phyloP scores from a whole-genome alignment of 2,329 filamentous ascomycete species.

The Neurospora sp. region DNA sequence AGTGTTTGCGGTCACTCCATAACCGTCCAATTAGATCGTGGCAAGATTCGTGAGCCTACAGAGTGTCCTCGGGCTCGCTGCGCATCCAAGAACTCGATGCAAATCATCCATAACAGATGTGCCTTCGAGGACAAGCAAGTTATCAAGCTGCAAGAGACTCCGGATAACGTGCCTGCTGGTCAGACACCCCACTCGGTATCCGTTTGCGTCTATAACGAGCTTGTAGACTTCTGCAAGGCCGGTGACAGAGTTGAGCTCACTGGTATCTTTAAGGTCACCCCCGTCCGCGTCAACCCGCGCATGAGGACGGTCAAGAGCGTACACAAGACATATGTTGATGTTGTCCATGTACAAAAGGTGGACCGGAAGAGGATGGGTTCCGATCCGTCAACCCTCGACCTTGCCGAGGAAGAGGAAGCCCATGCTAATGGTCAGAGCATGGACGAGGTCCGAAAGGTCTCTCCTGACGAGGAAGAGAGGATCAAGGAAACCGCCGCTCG shows the following conservation, averaged over 20 bases:
- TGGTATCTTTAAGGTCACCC: conserved; percentile 91
- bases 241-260: conserved; percentile 94
- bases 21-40: conserved; percentile 84
- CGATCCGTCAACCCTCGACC: conserved; percentile 78
- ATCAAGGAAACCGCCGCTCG: conserved; percentile 74
- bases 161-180: conserved; percentile 85
- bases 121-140: conserved; percentile 96
- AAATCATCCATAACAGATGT: conserved; percentile 94
- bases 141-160: conserved; percentile 96
- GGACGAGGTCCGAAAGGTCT: conserved; percentile 76
- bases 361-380: conserved; percentile 91
- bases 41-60: conserved; percentile 91
- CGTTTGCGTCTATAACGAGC: conserved; percentile 89
- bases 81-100: conserved; percentile 86
- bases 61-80: conserved; percentile 78
- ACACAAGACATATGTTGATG: conserved; percentile 97
- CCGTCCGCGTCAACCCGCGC: conserved; percentile 86
- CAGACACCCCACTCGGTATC: conserved; percentile 97
- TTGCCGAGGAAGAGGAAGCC: conserved; percentile 61
- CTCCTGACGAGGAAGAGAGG: conserved; percentile 77
- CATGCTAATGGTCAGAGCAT: conserved; percentile 64
- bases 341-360: conserved; percentile 90
- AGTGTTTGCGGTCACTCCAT: conserved; percentile 86
- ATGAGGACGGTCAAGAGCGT: conserved; percentile 89
- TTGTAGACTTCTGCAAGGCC: conserved; percentile 96